phyloP scores from a whole-genome alignment of 1,284 basidiomycete genomes.

The Leccinum griseonigrum region DNA sequence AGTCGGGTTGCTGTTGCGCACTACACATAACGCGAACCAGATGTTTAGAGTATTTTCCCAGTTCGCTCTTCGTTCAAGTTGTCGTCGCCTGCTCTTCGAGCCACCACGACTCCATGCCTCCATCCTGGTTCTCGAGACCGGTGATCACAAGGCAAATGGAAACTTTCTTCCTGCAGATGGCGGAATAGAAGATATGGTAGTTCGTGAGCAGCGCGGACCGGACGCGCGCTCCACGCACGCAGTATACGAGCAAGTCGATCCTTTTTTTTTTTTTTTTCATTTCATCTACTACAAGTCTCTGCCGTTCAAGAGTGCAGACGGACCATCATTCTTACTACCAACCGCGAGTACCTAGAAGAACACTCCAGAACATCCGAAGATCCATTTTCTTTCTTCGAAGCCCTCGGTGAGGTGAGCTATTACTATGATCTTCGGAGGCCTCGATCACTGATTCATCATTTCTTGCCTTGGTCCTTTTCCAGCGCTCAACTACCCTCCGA shows the following conservation, averaged over 20 bases:
- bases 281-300: too few relatives aligned
- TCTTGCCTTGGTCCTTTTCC: conserved; percentile 13
- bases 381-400: too few relatives aligned
- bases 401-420: too few relatives aligned
- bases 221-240: too few relatives aligned
- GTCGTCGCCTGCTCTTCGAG: too few relatives aligned
- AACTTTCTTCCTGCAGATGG: conserved; percentile 32
- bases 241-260: too few relatives aligned
- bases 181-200: conserved; percentile 32
- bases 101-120: conserved; percentile 31
- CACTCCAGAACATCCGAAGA: too few relatives aligned
- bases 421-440: conserved; percentile 3
- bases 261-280: too few relatives aligned
- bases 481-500: conserved; percentile 62
- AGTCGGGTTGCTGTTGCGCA: conserved; percentile 44
- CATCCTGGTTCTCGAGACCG: conserved; percentile 29
- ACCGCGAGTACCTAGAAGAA: too few relatives aligned
- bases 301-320: not conserved
- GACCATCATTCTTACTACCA: too few relatives aligned
- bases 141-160: conserved; percentile 30
- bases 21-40: conserved; percentile 95
- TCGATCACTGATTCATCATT: conserved; percentile 22
- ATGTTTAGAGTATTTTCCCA: conserved; percentile 99
- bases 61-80: conserved; percentile 82
- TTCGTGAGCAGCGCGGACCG: conserved; percentile 26